Conservation (phyloP, 1,284 basidiomycete species). For the Pascua sp. region DNA sequence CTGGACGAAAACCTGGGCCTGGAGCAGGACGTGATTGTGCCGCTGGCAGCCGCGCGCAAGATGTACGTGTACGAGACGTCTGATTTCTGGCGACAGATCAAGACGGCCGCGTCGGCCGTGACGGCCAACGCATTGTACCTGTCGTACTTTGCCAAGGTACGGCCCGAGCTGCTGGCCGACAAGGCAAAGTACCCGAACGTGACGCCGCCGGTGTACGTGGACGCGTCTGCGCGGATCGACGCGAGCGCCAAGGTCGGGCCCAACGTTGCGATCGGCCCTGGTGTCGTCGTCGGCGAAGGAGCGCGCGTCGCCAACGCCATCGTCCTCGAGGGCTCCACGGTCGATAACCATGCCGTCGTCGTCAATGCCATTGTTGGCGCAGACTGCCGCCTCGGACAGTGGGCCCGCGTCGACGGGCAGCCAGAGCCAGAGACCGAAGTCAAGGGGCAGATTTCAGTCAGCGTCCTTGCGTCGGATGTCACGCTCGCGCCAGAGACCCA, state of each 20-base stretch:
- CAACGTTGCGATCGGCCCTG: constrained; percentile 51
- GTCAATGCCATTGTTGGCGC: constrained; percentile 52
- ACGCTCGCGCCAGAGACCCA: constrained; percentile 49
- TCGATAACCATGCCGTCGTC: constrained; percentile 53
- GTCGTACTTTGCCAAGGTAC: constrained; percentile 33
- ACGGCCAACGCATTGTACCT: constrained; percentile 54
- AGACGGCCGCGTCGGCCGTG: constrained; percentile 55
- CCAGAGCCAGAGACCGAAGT: constrained; percentile 45
- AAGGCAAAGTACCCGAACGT: constrained; percentile 34
- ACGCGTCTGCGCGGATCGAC: constrained; percentile 49
- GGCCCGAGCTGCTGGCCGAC: constrained; percentile 37
- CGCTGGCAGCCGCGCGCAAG: constrained; percentile 51
- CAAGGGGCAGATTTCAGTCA: constrained; percentile 51
- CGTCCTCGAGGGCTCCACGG: constrained; percentile 49
- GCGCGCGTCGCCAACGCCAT: constrained; percentile 54
- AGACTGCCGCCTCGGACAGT: constrained; percentile 49
- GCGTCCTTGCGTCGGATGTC: constrained; percentile 52
- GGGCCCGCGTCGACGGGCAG: constrained; percentile 54
- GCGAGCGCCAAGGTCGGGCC: constrained; percentile 53
- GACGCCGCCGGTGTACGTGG: constrained; percentile 52
- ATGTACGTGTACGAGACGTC: constrained; percentile 54
- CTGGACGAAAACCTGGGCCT: constrained; percentile 54
- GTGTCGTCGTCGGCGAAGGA: constrained; percentile 51
- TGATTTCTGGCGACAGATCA: constrained; percentile 55
- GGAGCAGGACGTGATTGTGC: constrained; percentile 56